Evolutionary conservation across 1,284 basidiomycete genomes (phyloP).

Genomic region (Pseudozyma pruni): DNA sequence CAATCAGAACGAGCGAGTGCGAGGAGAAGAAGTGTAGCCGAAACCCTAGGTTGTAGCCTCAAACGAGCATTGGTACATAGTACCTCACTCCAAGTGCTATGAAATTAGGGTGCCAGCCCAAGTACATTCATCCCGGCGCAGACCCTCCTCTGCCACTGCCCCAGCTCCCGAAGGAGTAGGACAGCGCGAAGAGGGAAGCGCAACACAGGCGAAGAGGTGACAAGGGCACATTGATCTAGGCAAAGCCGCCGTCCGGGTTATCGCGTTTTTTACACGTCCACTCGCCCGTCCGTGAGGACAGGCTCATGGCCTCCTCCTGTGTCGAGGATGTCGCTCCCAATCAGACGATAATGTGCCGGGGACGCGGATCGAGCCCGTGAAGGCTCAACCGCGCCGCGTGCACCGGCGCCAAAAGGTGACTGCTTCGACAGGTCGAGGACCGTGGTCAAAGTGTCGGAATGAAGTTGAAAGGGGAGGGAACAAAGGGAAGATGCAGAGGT

Average conservation of each 20-base stretch:
- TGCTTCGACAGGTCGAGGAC: too few species aligned
- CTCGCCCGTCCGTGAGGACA: constrained; percentile 49
- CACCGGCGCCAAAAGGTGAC: constrained; percentile 43
- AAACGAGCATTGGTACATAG: constrained; percentile 53
- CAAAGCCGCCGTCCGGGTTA: constrained; percentile 55
- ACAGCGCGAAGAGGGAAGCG: constrained; percentile 10
- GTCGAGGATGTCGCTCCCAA: constrained; percentile 55
- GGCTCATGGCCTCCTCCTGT: constrained; percentile 48
- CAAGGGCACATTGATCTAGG: constrained; percentile 55
- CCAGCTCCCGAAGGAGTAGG: not conserved
- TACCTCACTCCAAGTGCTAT: constrained; percentile 54
- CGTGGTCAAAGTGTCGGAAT: not conserved
- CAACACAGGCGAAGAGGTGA: constrained; percentile 47
- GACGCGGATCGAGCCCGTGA: constrained; percentile 35
- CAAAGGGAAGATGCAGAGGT: not conserved
- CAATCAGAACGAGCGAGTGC: not conserved
- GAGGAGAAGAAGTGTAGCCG: constrained; percentile 24
- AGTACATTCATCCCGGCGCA: constrained; percentile 50
- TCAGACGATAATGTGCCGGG: constrained; percentile 54
- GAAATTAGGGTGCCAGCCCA: constrained; percentile 58
- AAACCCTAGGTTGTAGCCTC: constrained; percentile 56
- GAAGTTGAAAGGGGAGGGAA: not conserved
- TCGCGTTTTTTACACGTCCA: constrained; percentile 53
- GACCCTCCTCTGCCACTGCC: not conserved
- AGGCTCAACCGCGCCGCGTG: constrained; percentile 44